Evolutionary conservation across 1,139 yeast genomes (phyloP).

Genomic region (Hyphopichia fennica): DNA sequence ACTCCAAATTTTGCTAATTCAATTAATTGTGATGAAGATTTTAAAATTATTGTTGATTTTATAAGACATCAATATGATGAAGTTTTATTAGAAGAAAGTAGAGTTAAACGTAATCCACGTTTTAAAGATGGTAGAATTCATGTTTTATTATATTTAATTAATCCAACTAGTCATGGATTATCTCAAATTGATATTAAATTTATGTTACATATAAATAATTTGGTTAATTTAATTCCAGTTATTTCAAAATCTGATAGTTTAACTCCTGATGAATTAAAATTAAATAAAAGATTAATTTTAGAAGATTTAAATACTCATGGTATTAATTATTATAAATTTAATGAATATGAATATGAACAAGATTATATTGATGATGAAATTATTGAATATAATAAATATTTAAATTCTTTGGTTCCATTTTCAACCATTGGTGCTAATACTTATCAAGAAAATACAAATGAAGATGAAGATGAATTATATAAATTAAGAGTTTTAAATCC

Average conservation of each 20-base stretch:
- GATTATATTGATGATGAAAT: conserved; percentile 52
- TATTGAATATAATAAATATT: conserved; percentile 47
- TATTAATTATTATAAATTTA: conserved; percentile 46
- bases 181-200: conserved; percentile 43
- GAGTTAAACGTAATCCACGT: conserved; percentile 49
- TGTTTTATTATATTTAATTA: conserved; percentile 46
- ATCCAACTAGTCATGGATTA: conserved; percentile 51
- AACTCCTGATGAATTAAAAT: conserved; percentile 35
- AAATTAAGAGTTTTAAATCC: conserved; percentile 42
- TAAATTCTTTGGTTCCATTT: conserved; percentile 43
- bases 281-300: conserved; percentile 39
- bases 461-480: conserved; percentile 35
- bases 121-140: conserved; percentile 52
- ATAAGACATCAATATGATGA: conserved; percentile 52
- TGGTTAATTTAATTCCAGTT: conserved; percentile 44
- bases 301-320: conserved; percentile 43
- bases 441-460: conserved; percentile 32
- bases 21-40: conserved; percentile 48
- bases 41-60: conserved; percentile 47
- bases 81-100: conserved; percentile 48
- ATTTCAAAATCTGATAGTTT: conserved; percentile 45
- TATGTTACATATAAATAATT: conserved; percentile 39
- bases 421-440: conserved; percentile 47
- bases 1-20: conserved; percentile 84
- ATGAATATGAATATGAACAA: conserved; percentile 49